These are phyloP conservation scores for Alternaria panax DNA, from an alignment of 2,329 filamentous ascomycete species.

Conservation along the genomic window DNA sequence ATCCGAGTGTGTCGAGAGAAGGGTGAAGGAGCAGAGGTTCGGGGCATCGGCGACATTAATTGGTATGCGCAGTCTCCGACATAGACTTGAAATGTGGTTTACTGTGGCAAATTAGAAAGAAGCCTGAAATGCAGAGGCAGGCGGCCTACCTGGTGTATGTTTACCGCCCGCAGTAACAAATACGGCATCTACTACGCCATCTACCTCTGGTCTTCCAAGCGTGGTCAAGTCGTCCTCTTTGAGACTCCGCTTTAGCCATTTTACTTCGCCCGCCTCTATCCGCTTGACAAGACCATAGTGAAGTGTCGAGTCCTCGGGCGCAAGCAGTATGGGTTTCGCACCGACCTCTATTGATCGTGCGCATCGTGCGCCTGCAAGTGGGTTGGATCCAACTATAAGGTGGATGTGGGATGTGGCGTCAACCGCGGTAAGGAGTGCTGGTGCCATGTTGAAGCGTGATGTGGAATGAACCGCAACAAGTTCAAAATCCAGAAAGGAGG, in stretches of 20 bases:
- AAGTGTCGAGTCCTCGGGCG: slow-evolving; percentile 68
- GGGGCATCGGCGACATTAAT: slow-evolving; percentile 92
- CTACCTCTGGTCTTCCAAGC: slow-evolving; percentile 81
- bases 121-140: not conserved
- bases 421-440: slow-evolving; percentile 74
- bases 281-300: slow-evolving; percentile 69
- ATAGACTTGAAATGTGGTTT: slow-evolving; percentile 74
- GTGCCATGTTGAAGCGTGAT: slow-evolving; percentile 47
- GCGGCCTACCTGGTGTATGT: slow-evolving; percentile 55
- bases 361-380: slow-evolving; percentile 85
- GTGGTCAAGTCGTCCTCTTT: slow-evolving; percentile 73
- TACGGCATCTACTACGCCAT: slow-evolving; percentile 83
- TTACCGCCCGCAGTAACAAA: slow-evolving; percentile 75
- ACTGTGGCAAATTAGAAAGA: slow-evolving; percentile 54
- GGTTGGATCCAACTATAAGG: slow-evolving; percentile 84
- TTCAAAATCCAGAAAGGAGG: slow-evolving; percentile 4
- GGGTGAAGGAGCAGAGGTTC: slow-evolving; percentile 83
- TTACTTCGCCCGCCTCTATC: slow-evolving; percentile 70
- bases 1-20: slow-evolving; percentile 87
- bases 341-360: slow-evolving; percentile 81
- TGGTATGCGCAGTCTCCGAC: slow-evolving; percentile 81
- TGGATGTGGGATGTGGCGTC: slow-evolving; percentile 77
- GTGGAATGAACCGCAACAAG: not conserved
- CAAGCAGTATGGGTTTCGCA: slow-evolving; percentile 79
- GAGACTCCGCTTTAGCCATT: slow-evolving; percentile 73